phyloP scores from a whole-genome alignment of 2,329 filamentous ascomycete genomes.

The Sclerotinia sclerotiorum region DNA sequence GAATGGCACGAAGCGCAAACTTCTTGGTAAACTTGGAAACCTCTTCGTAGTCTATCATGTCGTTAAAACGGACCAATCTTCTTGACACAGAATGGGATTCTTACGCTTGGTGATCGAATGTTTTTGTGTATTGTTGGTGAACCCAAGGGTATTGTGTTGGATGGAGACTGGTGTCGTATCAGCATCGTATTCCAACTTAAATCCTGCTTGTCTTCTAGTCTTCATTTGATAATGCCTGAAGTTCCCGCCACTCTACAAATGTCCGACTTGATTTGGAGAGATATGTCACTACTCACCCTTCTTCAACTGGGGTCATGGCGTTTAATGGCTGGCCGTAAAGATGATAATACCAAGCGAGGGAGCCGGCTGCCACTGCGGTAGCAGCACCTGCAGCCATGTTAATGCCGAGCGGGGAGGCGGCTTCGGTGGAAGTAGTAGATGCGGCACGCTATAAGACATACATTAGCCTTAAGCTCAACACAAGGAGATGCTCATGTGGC shows the following conservation, averaged over 20 bases:
- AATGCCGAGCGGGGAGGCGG: slow-evolving; percentile 73
- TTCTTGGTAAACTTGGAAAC: slow-evolving; percentile 99
- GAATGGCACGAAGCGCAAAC: slow-evolving; percentile 99
- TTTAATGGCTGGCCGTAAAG: slow-evolving; percentile 85
- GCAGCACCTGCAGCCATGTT: slow-evolving; percentile 86
- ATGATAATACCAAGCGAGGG: slow-evolving; percentile 96
- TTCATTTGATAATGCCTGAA: slow-evolving; percentile 2
- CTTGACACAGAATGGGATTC: slow-evolving; percentile 43
- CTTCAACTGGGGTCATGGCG: slow-evolving; percentile 90
- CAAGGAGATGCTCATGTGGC: not conserved
- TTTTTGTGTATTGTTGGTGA: slow-evolving; percentile 87
- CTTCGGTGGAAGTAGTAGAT: slow-evolving; percentile 64
- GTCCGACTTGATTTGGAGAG: not conserved
- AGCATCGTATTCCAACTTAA: slow-evolving; percentile 14
- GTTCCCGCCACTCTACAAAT: slow-evolving; percentile 4
- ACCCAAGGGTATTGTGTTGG: slow-evolving; percentile 93
- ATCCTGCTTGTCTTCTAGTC: slow-evolving; percentile 24
- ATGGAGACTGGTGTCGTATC: slow-evolving; percentile 67
- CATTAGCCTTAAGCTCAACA: slow-evolving; percentile 43
- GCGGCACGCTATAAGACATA: slow-evolving; percentile 55
- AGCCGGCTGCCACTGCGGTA: slow-evolving; percentile 81
- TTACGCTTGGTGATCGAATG: slow-evolving; percentile 96
- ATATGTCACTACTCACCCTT: slow-evolving; percentile 71
- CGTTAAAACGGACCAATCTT: slow-evolving; percentile 14
- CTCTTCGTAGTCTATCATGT: slow-evolving; percentile 80